A percentile compares a stretch with the other conserved stretches of the same genome.
These are phyloP conservation scores for Amborella trichopoda DNA, from an alignment of 164 flowering plant genomes.

Conservation along the genomic window DNA sequence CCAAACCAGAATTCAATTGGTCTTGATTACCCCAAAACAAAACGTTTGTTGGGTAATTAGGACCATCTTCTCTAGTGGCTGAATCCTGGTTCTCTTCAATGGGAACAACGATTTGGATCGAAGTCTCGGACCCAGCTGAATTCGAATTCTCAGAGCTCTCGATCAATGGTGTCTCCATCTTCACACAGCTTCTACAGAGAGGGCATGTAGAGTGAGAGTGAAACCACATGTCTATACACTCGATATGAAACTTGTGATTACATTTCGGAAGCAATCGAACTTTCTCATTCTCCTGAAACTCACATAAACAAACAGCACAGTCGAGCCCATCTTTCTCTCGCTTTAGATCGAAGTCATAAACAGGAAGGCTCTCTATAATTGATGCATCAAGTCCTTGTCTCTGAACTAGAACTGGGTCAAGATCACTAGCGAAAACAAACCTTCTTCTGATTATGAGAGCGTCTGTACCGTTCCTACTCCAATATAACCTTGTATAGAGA, in stretches of 20 bases:
- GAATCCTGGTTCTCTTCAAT: not conserved
- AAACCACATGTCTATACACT: slow-evolving; percentile 72
- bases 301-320: slow-evolving; percentile 52
- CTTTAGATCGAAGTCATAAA: slow-evolving; percentile 13
- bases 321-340: slow-evolving; percentile 31
- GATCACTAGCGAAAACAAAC: slow-evolving; percentile 32
- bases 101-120: not conserved
- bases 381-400: slow-evolving; percentile 4
- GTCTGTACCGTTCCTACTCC: slow-evolving; percentile 31
- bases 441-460: slow-evolving; percentile 23
- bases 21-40: slow-evolving; percentile 1
- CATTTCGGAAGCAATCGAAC: slow-evolving; percentile 41
- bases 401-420: slow-evolving; percentile 12
- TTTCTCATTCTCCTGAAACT: slow-evolving; percentile 37
- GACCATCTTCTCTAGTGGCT: not conserved
- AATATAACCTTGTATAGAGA: slow-evolving; percentile 63
- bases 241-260: slow-evolving; percentile 56
- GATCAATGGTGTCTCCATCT: not conserved
- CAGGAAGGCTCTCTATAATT: slow-evolving; percentile 12
- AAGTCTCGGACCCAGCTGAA: not conserved
- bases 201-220: slow-evolving; percentile 61
- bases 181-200: slow-evolving; percentile 31
- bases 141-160: not conserved
- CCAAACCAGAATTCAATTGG: not conserved
- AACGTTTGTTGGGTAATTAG: slow-evolving; percentile 2